phyloP scores from a whole-genome alignment of 78 protist genomes.

The Dictyostelium firmibasis region DNA sequence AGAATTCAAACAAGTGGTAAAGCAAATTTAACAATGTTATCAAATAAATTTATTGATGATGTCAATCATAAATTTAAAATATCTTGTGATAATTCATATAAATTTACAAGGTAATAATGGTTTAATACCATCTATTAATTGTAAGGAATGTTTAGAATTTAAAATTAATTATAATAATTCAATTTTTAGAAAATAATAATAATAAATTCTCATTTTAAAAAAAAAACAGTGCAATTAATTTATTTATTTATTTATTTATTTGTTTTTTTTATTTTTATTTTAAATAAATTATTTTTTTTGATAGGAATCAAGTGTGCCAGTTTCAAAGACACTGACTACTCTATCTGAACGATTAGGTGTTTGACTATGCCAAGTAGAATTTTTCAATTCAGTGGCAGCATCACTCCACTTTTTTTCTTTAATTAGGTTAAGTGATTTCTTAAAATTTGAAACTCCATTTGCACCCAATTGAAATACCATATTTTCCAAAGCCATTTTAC shows the following conservation, averaged over 20 bases:
- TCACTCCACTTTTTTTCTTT: not conserved
- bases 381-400: not conserved
- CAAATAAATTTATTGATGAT: not conserved
- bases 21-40: not conserved
- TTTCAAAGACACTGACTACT: not conserved
- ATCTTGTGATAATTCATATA: not conserved
- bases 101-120: not conserved
- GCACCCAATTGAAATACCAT: slow-evolving; percentile 1
- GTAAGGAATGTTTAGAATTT: not conserved
- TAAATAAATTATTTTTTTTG: no score
- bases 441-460: not conserved
- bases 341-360: not conserved
- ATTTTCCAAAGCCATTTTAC: not conserved
- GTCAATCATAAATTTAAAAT: not conserved
- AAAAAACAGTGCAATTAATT: no score
- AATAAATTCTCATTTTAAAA: no score
- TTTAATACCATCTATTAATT: not conserved
- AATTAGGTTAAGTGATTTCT: not conserved
- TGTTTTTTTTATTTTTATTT: no score
- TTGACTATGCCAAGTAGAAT: not conserved
- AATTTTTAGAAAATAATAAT: not conserved
- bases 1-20: not conserved
- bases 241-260: no score
- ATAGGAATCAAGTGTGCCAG: not conserved
- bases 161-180: not conserved